Percentiles rank a stretch among this genome's conserved stretches.
Conservation (phyloP, 2,329 filamentous ascomycete species). For the Lachnellula cervina region DNA sequence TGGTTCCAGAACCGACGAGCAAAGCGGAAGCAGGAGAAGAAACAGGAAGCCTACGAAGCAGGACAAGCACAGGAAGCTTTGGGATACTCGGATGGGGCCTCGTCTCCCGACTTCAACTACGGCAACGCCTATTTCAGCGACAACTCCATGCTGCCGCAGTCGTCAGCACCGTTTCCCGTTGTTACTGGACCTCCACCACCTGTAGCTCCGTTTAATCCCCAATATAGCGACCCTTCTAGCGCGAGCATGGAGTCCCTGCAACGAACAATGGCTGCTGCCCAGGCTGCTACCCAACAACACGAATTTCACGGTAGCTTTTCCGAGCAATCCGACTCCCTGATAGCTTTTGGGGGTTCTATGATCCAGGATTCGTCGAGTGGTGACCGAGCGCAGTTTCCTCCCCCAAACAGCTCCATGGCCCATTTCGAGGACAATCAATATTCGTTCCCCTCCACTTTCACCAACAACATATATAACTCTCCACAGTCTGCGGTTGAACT, state of each 20-base stretch:
- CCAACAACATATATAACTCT: conserved; percentile 15
- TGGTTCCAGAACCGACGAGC: conserved; percentile 66
- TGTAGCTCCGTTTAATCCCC: conserved; percentile 25
- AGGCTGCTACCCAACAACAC: conserved; percentile 16
- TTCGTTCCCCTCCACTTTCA: conserved; percentile 16
- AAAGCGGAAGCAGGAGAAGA: conserved; percentile 49
- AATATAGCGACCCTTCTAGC: conserved; percentile 24
- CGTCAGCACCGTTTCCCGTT: conserved; percentile 13
- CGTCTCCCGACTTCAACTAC: conserved; percentile 25
- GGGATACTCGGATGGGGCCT: conserved; percentile 23
- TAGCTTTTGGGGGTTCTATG: conserved; percentile 13
- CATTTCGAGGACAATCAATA: conserved; percentile 17
- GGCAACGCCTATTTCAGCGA: conserved; percentile 18
- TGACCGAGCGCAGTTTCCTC: conserved; percentile 26
- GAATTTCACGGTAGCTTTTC: conserved; percentile 16
- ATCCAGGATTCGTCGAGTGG: conserved; percentile 12
- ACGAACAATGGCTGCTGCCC: conserved; percentile 24
- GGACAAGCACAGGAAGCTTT: conserved; percentile 31
- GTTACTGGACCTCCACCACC: conserved; percentile 22
- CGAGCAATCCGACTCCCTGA: conserved; percentile 13
- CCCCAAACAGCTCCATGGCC: conserved; percentile 9
- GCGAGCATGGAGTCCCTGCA: conserved; percentile 28
- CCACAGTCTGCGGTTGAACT: conserved; percentile 15
- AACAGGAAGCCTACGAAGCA: conserved; percentile 47
- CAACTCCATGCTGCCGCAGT: conserved; percentile 11